Conservation (phyloP, 305 asterid genomes). For the Fraxinus baroniana region DNA sequence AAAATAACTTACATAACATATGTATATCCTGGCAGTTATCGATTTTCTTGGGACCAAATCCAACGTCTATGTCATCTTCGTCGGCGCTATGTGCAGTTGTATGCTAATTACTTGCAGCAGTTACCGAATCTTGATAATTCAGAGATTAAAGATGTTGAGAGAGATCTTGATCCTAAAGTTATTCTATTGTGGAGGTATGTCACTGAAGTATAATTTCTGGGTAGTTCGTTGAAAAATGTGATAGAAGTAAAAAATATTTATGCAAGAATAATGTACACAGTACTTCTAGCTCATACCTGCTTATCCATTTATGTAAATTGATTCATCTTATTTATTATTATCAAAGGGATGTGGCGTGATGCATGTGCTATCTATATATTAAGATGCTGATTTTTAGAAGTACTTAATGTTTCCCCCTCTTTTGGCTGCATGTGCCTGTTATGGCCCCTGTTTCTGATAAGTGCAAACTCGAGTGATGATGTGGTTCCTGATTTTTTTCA, state of each 20-base stretch:
- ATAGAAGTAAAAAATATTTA: constrained; percentile 9
- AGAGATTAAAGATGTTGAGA: constrained; percentile 70
- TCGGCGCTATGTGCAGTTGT: constrained; percentile 81
- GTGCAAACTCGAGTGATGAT: constrained; percentile 14
- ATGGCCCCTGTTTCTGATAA: not conserved
- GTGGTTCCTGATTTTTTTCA: constrained; percentile 30
- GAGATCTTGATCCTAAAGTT: constrained; percentile 89
- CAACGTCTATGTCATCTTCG: constrained; percentile 80
- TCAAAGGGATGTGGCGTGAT: not conserved
- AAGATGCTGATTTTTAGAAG: constrained; percentile 27
- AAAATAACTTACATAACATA: constrained; percentile 5
- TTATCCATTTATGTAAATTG: constrained; percentile 13
- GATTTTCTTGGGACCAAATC: constrained; percentile 91
- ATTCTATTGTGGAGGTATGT: constrained; percentile 91
- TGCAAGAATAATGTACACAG: constrained; percentile 6
- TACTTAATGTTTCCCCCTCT: constrained; percentile 1
- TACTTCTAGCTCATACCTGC: constrained; percentile 18
- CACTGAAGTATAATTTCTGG: constrained; percentile 14
- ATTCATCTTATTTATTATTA: not conserved
- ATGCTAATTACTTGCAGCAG: constrained; percentile 81
- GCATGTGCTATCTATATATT: constrained; percentile 19
- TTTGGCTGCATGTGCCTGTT: constrained; percentile 21
- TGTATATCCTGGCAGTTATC: constrained; percentile 55
- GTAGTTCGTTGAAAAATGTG: constrained; percentile 5
- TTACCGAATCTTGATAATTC: constrained; percentile 43